Conservation (phyloP, 805 yeast species). For the Tetrapisispora phaffii region DNA sequence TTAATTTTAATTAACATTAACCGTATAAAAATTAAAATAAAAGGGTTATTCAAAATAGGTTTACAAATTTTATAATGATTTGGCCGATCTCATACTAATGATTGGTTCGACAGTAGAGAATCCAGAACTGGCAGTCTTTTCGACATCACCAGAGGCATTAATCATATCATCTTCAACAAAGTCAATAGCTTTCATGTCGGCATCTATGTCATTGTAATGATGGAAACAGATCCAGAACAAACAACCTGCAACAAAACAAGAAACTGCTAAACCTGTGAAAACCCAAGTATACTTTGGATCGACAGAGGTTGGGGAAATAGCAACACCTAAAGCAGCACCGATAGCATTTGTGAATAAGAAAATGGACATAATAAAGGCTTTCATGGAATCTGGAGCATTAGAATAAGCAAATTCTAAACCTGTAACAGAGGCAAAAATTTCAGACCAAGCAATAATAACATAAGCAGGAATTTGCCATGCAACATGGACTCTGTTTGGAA, state of each 20-base stretch:
- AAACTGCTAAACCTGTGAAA: constrained; percentile 51
- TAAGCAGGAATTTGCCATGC: constrained; percentile 61
- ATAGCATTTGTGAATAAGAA: constrained; percentile 66
- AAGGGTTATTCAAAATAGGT: background rate
- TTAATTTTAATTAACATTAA: background rate
- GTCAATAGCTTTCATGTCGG: constrained; percentile 46
- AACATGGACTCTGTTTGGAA: constrained; percentile 41
- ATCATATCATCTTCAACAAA: constrained; percentile 10
- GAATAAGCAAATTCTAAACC: constrained; percentile 80
- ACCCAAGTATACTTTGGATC: constrained; percentile 67
- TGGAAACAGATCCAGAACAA: constrained; percentile 53
- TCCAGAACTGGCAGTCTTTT: background rate
- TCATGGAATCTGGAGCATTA: constrained; percentile 58
- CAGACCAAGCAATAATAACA: constrained; percentile 62
- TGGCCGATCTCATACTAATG: constrained; percentile 12
- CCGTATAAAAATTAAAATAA: background rate
- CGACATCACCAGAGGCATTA: background rate
- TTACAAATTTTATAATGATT: constrained; percentile 2
- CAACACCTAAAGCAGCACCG: constrained; percentile 70
- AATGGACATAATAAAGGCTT: constrained; percentile 37
- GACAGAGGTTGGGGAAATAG: constrained; percentile 53
- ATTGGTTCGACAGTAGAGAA: constrained; percentile 36
- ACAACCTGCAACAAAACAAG: constrained; percentile 50
- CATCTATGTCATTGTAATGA: constrained; percentile 47
- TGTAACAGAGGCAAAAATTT: constrained; percentile 70